These are phyloP conservation scores for Luvunga scandens DNA, from an alignment of 345 rosid species.

Conservation along the genomic window DNA sequence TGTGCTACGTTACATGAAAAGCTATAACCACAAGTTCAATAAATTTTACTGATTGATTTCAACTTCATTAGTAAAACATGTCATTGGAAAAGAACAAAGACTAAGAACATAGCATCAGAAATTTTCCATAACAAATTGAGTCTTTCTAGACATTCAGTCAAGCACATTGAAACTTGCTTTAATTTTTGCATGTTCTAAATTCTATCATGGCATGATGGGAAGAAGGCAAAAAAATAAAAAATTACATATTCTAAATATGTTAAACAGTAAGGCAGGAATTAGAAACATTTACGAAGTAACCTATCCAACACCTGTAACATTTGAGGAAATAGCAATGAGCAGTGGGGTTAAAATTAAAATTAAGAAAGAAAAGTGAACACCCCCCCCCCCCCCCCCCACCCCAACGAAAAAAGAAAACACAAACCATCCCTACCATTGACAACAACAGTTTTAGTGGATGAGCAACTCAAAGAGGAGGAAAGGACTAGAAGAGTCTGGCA, in stretches of 20 bases:
- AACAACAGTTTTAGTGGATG: not conserved
- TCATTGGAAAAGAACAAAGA: not conserved
- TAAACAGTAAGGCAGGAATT: not conserved
- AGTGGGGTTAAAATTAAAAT: no score
- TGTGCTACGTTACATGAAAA: not conserved
- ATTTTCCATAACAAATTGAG: not conserved
- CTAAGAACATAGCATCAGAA: not conserved
- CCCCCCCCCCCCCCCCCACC: no score
- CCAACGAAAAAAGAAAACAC: no score
- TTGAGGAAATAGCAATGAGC: no score
- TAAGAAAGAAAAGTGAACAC: no score
- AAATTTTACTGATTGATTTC: slow-evolving; percentile 6
- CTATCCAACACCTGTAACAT: not conserved
- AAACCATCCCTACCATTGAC: not conserved
- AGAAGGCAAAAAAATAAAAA: not conserved
- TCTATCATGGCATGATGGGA: not conserved
- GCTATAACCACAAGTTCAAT: slow-evolving; percentile 7
- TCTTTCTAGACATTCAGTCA: not conserved
- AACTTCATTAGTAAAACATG: not conserved
- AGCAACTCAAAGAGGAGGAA: not conserved
- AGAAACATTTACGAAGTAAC: not conserved
- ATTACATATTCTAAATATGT: not conserved
- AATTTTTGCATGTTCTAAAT: not conserved
- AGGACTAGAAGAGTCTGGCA: not conserved
- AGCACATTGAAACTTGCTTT: not conserved